Percentiles rank a stretch among this genome's conserved stretches.
Evolutionary conservation across 2,329 filamentous ascomycete species (phyloP).

Genomic region (Parascedosporium putredinis): DNA sequence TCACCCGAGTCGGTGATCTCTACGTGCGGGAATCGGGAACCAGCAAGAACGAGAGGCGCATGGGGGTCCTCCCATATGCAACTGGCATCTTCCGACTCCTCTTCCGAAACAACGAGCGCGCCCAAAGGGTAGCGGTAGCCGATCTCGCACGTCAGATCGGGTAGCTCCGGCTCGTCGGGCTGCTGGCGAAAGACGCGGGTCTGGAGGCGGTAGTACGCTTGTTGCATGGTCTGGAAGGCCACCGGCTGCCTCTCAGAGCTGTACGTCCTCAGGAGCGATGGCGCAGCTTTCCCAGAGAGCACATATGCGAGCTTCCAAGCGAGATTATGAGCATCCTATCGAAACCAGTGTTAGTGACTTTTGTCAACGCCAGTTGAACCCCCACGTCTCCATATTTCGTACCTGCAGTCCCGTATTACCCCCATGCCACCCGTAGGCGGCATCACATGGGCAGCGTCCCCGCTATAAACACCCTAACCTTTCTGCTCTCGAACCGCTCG

Average conservation of each 20-base stretch:
- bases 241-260: neutral
- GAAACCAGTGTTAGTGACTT: neutral
- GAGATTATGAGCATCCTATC: neutral
- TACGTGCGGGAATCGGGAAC: neutral
- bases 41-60: neutral
- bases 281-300: neutral
- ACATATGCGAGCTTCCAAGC: neutral
- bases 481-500: neutral
- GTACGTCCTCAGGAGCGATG: neutral
- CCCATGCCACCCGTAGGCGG: neutral
- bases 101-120: conserved; percentile 14
- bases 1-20: neutral
- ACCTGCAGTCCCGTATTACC: neutral
- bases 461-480: neutral
- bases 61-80: neutral
- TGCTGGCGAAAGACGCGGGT: neutral
- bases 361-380: neutral
- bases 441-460: neutral
- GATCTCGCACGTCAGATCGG: conserved; percentile 8
- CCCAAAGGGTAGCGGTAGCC: conserved; percentile 10
- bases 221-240: neutral
- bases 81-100: neutral
- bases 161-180: neutral
- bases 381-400: neutral
- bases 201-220: neutral